Base-by-base conservation (phyloP, 768 basidiomycete genomes). In the Pisolithus marmoratus region DNA sequence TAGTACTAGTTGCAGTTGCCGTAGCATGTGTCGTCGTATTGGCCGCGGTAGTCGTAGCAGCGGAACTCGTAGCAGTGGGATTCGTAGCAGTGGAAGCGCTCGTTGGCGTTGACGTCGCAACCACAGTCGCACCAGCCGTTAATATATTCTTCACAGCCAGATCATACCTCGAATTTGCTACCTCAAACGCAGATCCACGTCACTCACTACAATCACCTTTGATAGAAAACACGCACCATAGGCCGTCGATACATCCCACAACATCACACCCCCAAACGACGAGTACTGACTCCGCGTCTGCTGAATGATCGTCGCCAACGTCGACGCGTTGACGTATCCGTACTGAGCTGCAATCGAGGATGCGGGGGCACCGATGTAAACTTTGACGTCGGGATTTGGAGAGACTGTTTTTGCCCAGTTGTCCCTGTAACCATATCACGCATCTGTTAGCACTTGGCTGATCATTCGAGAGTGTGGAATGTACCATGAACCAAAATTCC, bases 341-440 rank as follows among this genome's bases (percentile, higher is more conserved):
- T 60, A 68, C 26, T 67, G 62, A 4, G 77, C 77, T 1, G 77
- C 74, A 1, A 60, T 43, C 1, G 66, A 45, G 1, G 76, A 68
- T 0, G 69, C 77, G 0, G 78, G 76, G 20, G 70, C 77, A 42
- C 77, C 77, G 42, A 78, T 72, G 60, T 71, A 79, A 7, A 78
- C 64, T 58, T 79, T 78, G 50, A 77, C 69, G 59, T 75, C 61
- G 55, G 60, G 61, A 68, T 77, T 78, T 4, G 73, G 65, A 1
- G 77, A 76, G 31, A 63, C 54, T 0, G 62, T 66, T 38, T 64
- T 69, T 6, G 77, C 77, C 76, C 76, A 78, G 55, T 65, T 70
- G 52, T 75, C 76, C 77, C 76, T 75, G 54, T 55, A 29, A n/a
- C 34, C 34, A 34, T 4, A 15, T 34, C 34, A 34, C 15, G 5